Conservation (phyloP, 1,284 basidiomycete species). For the Melampsora medusae region DNA sequence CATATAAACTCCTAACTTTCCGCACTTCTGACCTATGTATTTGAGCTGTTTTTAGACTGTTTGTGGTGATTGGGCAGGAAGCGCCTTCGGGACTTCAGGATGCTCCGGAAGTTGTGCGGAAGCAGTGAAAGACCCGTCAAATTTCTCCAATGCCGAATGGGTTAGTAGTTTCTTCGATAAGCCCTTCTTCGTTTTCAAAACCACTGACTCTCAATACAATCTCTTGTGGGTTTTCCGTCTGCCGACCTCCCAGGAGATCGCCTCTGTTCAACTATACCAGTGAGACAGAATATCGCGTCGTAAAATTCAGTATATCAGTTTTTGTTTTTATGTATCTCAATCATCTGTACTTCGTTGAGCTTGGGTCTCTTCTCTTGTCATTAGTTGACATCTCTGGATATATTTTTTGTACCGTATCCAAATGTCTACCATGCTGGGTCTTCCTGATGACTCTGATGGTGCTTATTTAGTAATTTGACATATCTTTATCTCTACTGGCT, state of each 20-base stretch:
- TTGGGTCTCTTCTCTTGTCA: too few relatives aligned
- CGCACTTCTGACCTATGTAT: background rate
- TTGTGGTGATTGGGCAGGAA: constrained; percentile 81
- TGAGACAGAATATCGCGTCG: background rate
- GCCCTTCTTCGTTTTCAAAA: background rate
- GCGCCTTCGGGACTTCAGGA: constrained; percentile 61
- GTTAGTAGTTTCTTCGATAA: constrained; percentile 47
- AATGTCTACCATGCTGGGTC: too few relatives aligned
- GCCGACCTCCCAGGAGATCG: constrained; percentile 11
- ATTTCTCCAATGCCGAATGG: constrained; percentile 58
- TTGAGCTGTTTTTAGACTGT: constrained; percentile 54
- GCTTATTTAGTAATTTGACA: too few relatives aligned
- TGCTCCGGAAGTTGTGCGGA: constrained; percentile 70
- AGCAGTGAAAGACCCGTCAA: constrained; percentile 65
- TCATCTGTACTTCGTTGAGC: too few relatives aligned
- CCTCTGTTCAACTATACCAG: constrained; percentile 37
- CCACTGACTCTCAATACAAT: background rate
- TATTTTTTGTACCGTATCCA: too few relatives aligned
- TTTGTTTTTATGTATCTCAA: too few relatives aligned
- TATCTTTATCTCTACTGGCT: too few relatives aligned
- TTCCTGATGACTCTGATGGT: too few relatives aligned
- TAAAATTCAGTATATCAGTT: too few relatives aligned
- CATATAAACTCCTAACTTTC: background rate
- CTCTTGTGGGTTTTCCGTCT: background rate
- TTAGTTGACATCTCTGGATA: too few relatives aligned